Evolutionary conservation across 768 basidiomycete genomes (phyloP), one percentile per base, ranked within the genome.

Genomic region (Harrya chromipes): DNA sequence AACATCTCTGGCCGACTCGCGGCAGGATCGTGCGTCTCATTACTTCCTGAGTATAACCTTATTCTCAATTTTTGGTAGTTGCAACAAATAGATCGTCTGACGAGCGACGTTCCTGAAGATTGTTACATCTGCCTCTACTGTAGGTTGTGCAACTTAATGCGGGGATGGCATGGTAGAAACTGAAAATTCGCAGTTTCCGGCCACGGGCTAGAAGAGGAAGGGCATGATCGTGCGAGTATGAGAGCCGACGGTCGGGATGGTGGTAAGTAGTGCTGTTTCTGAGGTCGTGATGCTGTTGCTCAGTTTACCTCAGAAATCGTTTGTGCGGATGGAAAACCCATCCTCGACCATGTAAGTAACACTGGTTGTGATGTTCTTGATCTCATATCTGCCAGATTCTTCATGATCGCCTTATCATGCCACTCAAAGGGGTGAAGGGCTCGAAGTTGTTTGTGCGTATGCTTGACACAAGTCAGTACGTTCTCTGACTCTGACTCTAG

Each of bases 41-140:
- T 24, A 3, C 36, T 5, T 39, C 21, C 20, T 23, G 1, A 7
- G 11, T 7, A 1, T 2, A 23, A 4, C 19, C 17, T 38, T 40
- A 1, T 4, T 6, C 26, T 17, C 16, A 16, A 12, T 38, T 38
- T 26, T 9, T 40, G 10, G 9, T 33, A 60, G 79, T 44, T 78
- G 12, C 57, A 50, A 4, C 71, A 74, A 34, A 77, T 82, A 24
- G 54, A 68, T 5, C 63, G 63, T 6, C 62, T 84, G 6, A 75
- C 77, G 0, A 52, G 60, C 4, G 73, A 70, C 29, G 72, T 76
- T 4, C 56, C 66, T 14, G 64, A 37, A 10, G 11, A 75, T 0
- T 79, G 80, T 45, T 72, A 65, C 3, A 77, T 79, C 53, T 73
- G 81, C 46, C 80, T 84, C 55, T 80, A 81, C 36, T 84, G 82